Conservation (phyloP, 352 stramenopile species). For the Phytophthora constricta region DNA sequence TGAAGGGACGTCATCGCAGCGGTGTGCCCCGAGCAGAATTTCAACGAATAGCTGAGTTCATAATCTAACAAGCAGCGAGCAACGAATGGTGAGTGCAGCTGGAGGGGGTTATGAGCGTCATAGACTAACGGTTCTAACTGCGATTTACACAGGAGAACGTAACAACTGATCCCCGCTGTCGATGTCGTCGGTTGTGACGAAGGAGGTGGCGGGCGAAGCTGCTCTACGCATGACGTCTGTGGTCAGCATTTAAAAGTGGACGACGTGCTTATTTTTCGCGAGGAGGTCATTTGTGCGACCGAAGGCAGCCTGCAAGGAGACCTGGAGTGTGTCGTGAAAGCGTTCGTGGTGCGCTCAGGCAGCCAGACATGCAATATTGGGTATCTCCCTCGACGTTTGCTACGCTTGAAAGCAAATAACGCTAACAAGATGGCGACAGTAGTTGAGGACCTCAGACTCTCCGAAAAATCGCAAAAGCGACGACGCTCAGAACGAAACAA, state of each 20-base stretch:
- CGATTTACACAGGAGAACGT: not conserved
- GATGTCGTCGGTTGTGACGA: conserved; percentile 6
- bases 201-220: not conserved
- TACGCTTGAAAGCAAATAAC: too few species aligned
- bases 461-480: not conserved
- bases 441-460: too few species aligned
- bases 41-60: not conserved
- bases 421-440: too few species aligned
- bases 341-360: too few species aligned
- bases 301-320: too few species aligned
- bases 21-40: not conserved
- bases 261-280: too few species aligned
- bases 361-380: too few species aligned
- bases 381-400: too few species aligned
- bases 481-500: not conserved
- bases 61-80: too few species aligned
- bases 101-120: not conserved
- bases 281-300: too few species aligned
- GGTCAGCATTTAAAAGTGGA: too few species aligned
- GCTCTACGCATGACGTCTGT: not conserved
- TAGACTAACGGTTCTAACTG: not conserved
- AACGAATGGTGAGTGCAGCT: not conserved
- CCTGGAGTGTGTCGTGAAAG: too few species aligned
- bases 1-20: not conserved
- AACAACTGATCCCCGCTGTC: not conserved